Evolutionary conservation across 805 yeast genomes (phyloP).

Genomic region (Lipomyces orientalis): DNA sequence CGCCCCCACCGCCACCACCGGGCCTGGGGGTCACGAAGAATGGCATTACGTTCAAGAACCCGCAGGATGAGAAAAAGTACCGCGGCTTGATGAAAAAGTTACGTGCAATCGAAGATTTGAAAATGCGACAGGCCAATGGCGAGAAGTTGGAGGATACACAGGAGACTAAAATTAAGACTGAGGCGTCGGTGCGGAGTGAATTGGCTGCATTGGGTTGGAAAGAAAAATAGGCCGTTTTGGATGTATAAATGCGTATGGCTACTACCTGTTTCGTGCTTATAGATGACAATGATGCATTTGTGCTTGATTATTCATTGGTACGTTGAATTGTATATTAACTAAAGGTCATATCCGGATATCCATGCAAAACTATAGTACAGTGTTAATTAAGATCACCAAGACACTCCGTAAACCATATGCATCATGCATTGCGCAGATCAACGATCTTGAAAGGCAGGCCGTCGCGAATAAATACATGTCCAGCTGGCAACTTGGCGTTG

Average conservation of each 20-base stretch:
- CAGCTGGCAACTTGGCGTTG: constrained; percentile 52
- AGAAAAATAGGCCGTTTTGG: constrained; percentile 40
- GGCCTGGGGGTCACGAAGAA: constrained; percentile 16
- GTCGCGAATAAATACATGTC: constrained; percentile 56
- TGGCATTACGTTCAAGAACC: constrained; percentile 25
- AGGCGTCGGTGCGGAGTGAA: constrained; percentile 77
- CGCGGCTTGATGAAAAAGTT: constrained; percentile 89
- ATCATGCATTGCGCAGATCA: constrained; percentile 52
- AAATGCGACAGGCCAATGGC: constrained; percentile 80
- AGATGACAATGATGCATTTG: not conserved
- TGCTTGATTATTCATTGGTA: not conserved
- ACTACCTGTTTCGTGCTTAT: not conserved
- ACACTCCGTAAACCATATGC: not conserved
- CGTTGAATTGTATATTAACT: constrained; percentile 1
- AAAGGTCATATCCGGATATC: not conserved
- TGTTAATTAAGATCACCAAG: not conserved
- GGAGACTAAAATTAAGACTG: constrained; percentile 84
- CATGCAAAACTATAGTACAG: constrained; percentile 1
- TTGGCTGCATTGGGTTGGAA: constrained; percentile 77
- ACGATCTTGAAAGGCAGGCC: constrained; percentile 56
- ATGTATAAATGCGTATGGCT: not conserved
- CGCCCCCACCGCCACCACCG: constrained; percentile 59
- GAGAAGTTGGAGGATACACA: constrained; percentile 93
- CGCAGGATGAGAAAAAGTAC: constrained; percentile 87
- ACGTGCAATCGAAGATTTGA: constrained; percentile 91